These are phyloP conservation scores for Phytophthora lateralis DNA, from an alignment of 352 stramenopile genomes.

Conservation along the genomic window DNA sequence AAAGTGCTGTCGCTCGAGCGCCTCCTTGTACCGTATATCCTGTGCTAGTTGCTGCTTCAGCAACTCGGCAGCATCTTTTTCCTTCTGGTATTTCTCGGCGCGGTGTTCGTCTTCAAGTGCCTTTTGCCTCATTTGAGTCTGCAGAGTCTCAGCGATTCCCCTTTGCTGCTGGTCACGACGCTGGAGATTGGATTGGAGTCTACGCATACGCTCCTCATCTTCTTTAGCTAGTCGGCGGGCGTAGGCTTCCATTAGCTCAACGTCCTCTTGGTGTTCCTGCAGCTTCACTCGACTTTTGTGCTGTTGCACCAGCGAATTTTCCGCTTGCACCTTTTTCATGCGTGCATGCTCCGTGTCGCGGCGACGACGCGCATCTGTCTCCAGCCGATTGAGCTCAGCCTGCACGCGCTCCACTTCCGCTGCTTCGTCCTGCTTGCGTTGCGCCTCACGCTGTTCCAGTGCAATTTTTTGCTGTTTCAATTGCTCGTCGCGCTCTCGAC, in stretches of 20 bases:
- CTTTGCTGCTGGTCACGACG: constrained; percentile 48
- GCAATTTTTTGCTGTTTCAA: constrained; percentile 54
- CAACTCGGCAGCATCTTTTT: constrained; percentile 46
- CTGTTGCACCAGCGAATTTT: constrained; percentile 52
- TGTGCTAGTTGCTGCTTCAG: constrained; percentile 40
- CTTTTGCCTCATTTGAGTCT: constrained; percentile 58
- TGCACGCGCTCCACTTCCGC: constrained; percentile 61
- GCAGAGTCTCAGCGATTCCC: constrained; percentile 45
- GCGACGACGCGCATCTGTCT: constrained; percentile 44
- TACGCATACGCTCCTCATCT: constrained; percentile 56
- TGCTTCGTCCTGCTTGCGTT: constrained; percentile 51
- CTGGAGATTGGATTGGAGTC: constrained; percentile 51
- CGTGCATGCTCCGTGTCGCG: constrained; percentile 54
- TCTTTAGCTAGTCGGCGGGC: constrained; percentile 59
- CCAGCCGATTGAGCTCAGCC: constrained; percentile 50
- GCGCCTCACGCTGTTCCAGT: constrained; percentile 37
- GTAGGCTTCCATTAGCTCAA: constrained; percentile 77
- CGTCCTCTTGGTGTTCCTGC: constrained; percentile 61
- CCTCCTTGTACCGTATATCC: constrained; percentile 46
- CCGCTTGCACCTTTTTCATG: constrained; percentile 51
- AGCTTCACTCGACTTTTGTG: constrained; percentile 44
- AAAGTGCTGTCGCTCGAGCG: constrained; percentile 62
- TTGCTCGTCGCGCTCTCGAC: constrained; percentile 65
- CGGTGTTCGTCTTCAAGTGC: constrained; percentile 58
- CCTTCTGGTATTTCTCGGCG: constrained; percentile 67